These are phyloP conservation scores for Elsinoe perseae DNA, from an alignment of 2,329 filamentous ascomycete genomes.

Conservation along the genomic window DNA sequence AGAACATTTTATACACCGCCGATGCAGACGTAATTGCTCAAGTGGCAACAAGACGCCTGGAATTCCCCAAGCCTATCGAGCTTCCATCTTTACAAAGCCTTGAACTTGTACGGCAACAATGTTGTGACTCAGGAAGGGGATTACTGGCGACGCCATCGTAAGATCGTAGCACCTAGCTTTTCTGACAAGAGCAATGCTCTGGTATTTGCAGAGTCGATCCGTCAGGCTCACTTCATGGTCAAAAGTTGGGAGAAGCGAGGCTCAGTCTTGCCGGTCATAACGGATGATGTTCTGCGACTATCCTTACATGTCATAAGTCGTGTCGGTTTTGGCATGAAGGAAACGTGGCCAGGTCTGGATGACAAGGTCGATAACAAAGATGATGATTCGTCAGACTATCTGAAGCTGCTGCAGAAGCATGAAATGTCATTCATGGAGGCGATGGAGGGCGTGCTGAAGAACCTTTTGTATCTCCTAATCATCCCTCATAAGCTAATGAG, in stretches of 20 bases:
- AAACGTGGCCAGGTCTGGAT: neutral
- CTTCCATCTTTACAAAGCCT: neutral
- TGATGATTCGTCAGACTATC: neutral
- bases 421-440: neutral
- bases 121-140: slow-evolving; percentile 7
- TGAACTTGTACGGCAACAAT: slow-evolving; percentile 5
- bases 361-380: neutral
- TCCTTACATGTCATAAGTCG: slow-evolving; percentile 11
- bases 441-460: neutral
- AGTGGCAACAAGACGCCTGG: neutral
- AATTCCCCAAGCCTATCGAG: neutral
- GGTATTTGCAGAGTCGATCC: slow-evolving; percentile 6
- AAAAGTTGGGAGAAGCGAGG: neutral
- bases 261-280: neutral
- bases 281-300: slow-evolving; percentile 1
- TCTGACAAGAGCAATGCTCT: slow-evolving; percentile 11
- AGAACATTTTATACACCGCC: neutral
- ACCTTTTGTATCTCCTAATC: neutral
- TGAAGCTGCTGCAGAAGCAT: neutral
- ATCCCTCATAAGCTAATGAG: neutral
- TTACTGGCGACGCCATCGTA: slow-evolving; percentile 12
- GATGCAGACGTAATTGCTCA: neutral
- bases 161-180: slow-evolving; percentile 13
- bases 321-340: slow-evolving; percentile 14
- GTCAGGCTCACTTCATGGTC: slow-evolving; percentile 6